Base-by-base conservation (phyloP, 108 stramenopile genomes). In the Epipyxis sp. region DNA sequence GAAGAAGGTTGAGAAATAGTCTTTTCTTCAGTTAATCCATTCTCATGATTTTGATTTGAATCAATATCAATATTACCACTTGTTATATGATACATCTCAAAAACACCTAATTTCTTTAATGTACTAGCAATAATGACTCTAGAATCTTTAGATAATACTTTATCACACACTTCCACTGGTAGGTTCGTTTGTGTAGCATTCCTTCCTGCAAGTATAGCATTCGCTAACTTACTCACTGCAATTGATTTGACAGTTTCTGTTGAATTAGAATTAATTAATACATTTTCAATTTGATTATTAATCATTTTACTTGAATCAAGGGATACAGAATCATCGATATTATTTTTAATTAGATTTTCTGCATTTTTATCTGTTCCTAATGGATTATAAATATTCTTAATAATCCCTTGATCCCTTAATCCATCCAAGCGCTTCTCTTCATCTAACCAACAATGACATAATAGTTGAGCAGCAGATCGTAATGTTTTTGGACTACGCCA, bases 371-470 rank as follows among this genome's bases (percentile, higher is more conserved):
- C 71, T 13, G 40, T 27, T 46, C 71, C 71, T 29, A 74, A 42
- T 10, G 46, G 46, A 57, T 74, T 3, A 20, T n/a, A 74, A 29
- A 74, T 13, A 57, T 74, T 39, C 6, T 25, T 13, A 34, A 74
- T 46, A 34, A 74, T 25, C 3, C 71, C 71, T 20, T 74, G 6
- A 3, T 27, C 6, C 3, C 71, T 37, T 54, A 30, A 16, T 13
- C 32, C 25, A 34, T 25, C 71, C 20, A 74, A 54, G 10, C 71
- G 71, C 3, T 16, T 25, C 43, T 74, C 71, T 74, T 74, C 71
- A 74, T 74, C 71, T 42, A 74, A 13, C 71, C 71, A 74, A 10
- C n/a, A 13, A 57, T 74, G 71, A 54, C 46, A 46, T 6, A 74
- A 25, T 42, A 74, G 34, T 32, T 35, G 34, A 29, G 10, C 71